A percentile compares a stretch with the other conserved stretches of the same genome.
Conservation (phyloP, 164 flowering plant genomes). For the Litsea cubeba region DNA sequence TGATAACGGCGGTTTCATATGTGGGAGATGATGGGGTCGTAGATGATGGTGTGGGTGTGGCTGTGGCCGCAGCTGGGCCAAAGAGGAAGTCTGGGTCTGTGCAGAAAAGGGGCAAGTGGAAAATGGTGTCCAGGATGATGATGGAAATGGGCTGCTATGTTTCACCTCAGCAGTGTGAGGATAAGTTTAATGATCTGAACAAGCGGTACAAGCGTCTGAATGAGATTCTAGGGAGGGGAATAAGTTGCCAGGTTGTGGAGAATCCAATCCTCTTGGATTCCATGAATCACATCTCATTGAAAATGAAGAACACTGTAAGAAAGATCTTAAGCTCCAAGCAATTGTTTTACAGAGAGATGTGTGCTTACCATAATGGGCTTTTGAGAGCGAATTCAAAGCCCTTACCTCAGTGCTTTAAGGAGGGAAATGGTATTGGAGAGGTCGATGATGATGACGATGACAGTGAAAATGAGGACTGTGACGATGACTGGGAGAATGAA, state of each 20-base stretch:
- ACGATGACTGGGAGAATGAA: conserved; percentile 24
- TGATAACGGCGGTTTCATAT: conserved; percentile 45
- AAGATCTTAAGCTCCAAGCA: conserved; percentile 68
- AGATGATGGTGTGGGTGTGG: conserved; percentile 14
- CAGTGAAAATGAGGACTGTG: conserved; percentile 9
- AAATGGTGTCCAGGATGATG: conserved; percentile 54
- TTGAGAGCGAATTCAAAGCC: conserved; percentile 31
- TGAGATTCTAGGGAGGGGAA: conserved; percentile 62
- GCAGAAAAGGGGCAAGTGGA: conserved; percentile 73
- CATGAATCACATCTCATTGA: conserved; percentile 46
- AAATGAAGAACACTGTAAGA: conserved; percentile 52
- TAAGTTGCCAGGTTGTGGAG: conserved; percentile 57
- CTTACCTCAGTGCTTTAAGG: conserved; percentile 21
- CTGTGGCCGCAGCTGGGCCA: conserved; percentile 19
- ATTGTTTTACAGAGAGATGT: conserved; percentile 63
- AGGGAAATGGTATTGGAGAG: conserved; percentile 27
- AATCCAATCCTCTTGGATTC: conserved; percentile 52
- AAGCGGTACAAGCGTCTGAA: conserved; percentile 64
- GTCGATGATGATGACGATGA: conserved; percentile 23
- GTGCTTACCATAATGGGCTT: conserved; percentile 64
- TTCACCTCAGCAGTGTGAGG: conserved; percentile 80
- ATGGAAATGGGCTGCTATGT: conserved; percentile 46
- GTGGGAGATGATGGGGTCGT: conserved; percentile 50
- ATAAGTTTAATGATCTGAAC: conserved; percentile 66
- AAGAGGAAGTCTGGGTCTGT: conserved; percentile 40